A percentile compares a stretch with the other conserved stretches of the same genome.
phyloP scores from a whole-genome alignment of 495 filamentous ascomycete species.

The Neurospora hispaniola region DNA sequence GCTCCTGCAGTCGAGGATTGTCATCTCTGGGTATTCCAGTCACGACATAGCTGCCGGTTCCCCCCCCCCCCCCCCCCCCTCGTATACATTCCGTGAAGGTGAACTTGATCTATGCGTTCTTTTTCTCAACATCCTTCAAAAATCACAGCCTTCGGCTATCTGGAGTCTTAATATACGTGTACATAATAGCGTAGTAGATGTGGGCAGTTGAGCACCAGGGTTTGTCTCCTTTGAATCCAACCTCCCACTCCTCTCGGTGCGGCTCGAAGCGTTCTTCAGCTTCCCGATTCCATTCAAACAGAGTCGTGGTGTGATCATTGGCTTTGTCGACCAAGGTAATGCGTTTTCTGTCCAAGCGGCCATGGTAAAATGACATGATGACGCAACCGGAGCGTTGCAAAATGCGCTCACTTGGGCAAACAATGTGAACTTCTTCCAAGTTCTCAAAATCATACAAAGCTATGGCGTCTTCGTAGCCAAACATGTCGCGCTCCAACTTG shows the following conservation, averaged over 20 bases:
- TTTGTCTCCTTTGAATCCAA: no score
- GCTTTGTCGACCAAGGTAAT: background rate
- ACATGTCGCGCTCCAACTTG: background rate
- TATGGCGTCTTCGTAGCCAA: accelerated
- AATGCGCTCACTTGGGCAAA: background rate
- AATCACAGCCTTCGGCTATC: background rate
- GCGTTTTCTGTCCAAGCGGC: background rate
- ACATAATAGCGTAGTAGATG: background rate
- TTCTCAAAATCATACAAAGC: background rate
- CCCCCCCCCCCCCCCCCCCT: no score
- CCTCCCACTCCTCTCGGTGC: background rate
- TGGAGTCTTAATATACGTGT: no score
- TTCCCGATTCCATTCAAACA: background rate
- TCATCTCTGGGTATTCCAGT: background rate
- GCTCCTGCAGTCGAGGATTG: background rate
- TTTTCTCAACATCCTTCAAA: background rate
- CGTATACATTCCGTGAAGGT: no score
- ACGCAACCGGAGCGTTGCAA: background rate
- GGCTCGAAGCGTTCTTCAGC: background rate
- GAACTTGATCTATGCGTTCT: background rate
- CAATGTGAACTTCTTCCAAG: background rate
- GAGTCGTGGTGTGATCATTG: background rate
- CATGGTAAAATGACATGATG: background rate
- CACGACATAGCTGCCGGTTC: background rate
- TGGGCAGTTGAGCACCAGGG: no score